phyloP scores from a whole-genome alignment of 305 asterid genomes.

The Fraxinus dipetala region DNA sequence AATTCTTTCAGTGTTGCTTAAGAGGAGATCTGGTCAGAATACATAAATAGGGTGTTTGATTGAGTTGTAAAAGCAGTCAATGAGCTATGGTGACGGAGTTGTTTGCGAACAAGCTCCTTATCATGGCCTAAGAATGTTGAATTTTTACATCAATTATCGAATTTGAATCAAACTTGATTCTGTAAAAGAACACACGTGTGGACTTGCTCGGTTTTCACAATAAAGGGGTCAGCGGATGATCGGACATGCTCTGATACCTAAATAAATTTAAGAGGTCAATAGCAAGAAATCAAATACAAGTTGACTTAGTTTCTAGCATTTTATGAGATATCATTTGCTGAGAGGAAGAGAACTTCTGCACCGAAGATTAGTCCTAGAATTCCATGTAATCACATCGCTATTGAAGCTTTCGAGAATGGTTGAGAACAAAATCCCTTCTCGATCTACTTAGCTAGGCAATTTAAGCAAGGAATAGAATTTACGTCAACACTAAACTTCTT shows the following conservation, averaged over 20 bases:
- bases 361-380: not conserved
- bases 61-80: not conserved
- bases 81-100: not conserved
- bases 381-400: not conserved
- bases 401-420: not conserved
- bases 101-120: not conserved
- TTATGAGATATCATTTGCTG: not conserved
- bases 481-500: not conserved
- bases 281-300: not conserved
- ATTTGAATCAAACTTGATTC: not conserved
- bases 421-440: not conserved
- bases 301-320: not conserved
- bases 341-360: not conserved
- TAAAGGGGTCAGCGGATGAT: not conserved
- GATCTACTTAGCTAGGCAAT: not conserved
- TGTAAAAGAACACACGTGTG: not conserved
- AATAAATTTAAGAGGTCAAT: not conserved
- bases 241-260: not conserved
- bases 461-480: not conserved
- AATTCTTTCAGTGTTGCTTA: conserved; percentile 71
- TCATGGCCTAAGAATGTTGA: not conserved
- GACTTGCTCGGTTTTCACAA: not conserved
- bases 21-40: not conserved
- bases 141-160: not conserved
- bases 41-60: not conserved